Evolutionary conservation across 1,284 basidiomycete genomes (phyloP), one percentile per base, ranked within the genome.

Genomic region (Cutaneotrichosporon mucoides): DNA sequence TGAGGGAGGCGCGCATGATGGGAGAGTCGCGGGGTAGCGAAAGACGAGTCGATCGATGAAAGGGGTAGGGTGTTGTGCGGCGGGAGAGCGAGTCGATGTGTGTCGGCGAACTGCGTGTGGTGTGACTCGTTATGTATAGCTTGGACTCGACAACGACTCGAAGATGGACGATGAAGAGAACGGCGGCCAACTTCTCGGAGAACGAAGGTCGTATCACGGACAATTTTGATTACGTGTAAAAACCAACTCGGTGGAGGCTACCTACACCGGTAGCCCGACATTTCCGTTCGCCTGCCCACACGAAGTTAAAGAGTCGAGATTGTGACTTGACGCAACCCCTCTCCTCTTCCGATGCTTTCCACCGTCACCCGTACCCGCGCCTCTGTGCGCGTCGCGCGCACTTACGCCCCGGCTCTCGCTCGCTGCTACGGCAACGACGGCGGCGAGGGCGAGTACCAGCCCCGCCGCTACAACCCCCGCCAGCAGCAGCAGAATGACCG

Each of bases 1-100:
- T 47, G 53, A 55, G 59, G 33, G 59, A 40, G 15, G 57, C 57
- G 55, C 61, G 40, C 65, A 62, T 64, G 10, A 46, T 55, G 56
- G 47, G 24, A 24, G 24, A 24, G 24, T 24, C 3, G 24, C 24
- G 24, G 24, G 24, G 2, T 2, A 24, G 24, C 8, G 36, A 37
- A 15, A 15, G 41, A 15, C 34, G 54, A 36, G 47, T 11, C 16
- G 33, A 16, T 40, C 5, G 51, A 11, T 12, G 24, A 36, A 16
- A 15, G 24, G 43, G 13, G 6, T 34, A 24, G 24, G 24, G 24
- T 24, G 24, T 3, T 24, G 3, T 24, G 24, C 24, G 24, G 24
- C 24, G 24, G 24, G 24, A 24, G 36, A n/a, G 43, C 35, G 13
- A 43, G 40, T 54, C 16, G 53, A 38, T 15, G 50, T n/a, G 34